Percentiles rank a stretch among this genome's conserved stretches.
Conservation (phyloP, 108 stramenopile species). For the Epithemia pelagica region DNA sequence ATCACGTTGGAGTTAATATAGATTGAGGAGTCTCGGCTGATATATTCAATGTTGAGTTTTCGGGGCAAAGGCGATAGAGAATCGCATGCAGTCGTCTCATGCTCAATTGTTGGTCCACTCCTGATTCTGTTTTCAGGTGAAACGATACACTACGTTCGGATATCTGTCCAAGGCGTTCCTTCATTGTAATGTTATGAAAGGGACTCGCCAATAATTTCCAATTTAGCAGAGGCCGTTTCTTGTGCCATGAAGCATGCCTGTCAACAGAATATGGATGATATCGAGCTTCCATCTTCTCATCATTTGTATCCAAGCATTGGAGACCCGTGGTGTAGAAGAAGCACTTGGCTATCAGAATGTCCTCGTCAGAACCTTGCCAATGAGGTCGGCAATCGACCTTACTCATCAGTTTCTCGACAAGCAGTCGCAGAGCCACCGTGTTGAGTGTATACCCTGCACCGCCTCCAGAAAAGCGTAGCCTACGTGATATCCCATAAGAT, state of each 20-base stretch:
- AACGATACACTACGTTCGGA: slow-evolving; percentile 85
- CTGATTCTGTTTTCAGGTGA: slow-evolving; percentile 32
- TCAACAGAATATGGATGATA: slow-evolving; percentile 31
- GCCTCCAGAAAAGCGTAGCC: slow-evolving; percentile 71
- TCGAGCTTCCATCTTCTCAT: slow-evolving; percentile 24
- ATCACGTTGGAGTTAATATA: no score
- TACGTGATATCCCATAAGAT: slow-evolving; percentile 57
- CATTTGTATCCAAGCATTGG: slow-evolving; percentile 32
- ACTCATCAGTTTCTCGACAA: slow-evolving; percentile 29
- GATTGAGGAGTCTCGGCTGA: no score
- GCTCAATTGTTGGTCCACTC: slow-evolving; percentile 11
- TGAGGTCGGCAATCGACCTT: slow-evolving; percentile 52
- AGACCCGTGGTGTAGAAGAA: slow-evolving; percentile 27
- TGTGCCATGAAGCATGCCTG: slow-evolving; percentile 9
- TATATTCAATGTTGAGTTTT: no score
- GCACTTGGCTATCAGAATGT: slow-evolving; percentile 71
- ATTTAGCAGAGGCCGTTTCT: not conserved
- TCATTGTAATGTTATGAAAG: slow-evolving; percentile 66
- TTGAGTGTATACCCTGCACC: slow-evolving; percentile 86
- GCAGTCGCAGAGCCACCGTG: slow-evolving; percentile 52
- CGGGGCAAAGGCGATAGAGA: slow-evolving; percentile 18
- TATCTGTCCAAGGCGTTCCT: slow-evolving; percentile 67
- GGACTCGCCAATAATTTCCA: slow-evolving; percentile 46
- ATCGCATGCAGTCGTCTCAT: slow-evolving; percentile 33
- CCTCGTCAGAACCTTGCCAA: slow-evolving; percentile 67